Conservation (phyloP, 495 filamentous ascomycete species). For the Trichoderma reesei region DNA sequence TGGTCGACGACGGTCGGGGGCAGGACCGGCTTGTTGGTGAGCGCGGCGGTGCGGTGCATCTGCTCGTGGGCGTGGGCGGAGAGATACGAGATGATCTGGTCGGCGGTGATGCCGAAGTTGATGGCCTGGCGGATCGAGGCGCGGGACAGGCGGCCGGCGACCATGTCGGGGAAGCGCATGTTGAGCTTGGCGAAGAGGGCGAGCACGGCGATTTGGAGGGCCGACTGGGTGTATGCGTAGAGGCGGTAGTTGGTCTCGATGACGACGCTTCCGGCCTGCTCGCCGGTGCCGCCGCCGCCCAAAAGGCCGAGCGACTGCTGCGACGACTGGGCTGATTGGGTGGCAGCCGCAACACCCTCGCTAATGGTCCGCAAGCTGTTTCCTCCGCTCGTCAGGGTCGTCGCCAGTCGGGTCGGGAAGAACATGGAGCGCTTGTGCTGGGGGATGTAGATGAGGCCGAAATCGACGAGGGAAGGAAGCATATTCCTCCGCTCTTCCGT, state of each 20-base stretch:
- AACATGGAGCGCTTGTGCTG: conserved; percentile 52
- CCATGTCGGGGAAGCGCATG: conserved; percentile 83
- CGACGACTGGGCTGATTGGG: conserved; percentile 33
- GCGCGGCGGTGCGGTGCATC: conserved; percentile 58
- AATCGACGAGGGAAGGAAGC: conserved; percentile 71
- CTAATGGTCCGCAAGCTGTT: conserved; percentile 50
- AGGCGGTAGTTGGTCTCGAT: conserved; percentile 98
- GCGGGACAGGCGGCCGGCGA: conserved; percentile 80
- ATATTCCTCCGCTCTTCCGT: conserved; percentile 75
- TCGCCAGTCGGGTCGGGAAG: conserved; percentile 90
- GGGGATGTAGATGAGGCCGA: conserved; percentile 76
- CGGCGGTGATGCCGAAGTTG: conserved; percentile 79
- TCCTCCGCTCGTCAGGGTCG: conserved; percentile 83
- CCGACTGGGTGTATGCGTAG: conserved; percentile 91
- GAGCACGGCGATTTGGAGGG: conserved; percentile 89
- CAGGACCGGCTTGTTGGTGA: conserved; percentile 52
- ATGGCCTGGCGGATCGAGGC: conserved; percentile 79
- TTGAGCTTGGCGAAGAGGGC: conserved; percentile 76
- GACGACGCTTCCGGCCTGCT: conserved; percentile 73
- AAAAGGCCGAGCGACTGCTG: conserved; percentile 26
- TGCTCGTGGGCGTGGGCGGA: conserved; percentile 86
- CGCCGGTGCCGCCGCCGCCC: conserved; percentile 23
- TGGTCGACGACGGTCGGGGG: conserved; percentile 96
- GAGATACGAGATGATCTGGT: conserved; percentile 88
- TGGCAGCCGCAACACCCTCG: conserved; percentile 39